Percentiles rank a stretch among this genome's conserved stretches.
These are phyloP conservation scores for Pleodorina starrii DNA, from an alignment of 139 green algal species.

Conservation along the genomic window DNA sequence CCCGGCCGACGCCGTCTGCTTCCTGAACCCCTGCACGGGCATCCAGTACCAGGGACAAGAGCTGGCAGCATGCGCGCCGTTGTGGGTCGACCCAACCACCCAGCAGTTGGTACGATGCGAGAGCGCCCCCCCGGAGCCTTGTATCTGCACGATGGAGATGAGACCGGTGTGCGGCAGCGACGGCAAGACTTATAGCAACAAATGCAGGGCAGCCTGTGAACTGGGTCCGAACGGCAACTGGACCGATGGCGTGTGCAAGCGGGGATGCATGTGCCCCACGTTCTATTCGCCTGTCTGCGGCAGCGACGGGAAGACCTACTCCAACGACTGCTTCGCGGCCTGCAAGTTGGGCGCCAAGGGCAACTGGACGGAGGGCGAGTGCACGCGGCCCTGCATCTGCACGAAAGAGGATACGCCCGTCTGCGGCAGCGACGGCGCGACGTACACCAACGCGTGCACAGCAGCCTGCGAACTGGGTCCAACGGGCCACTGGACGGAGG, in stretches of 20 bases:
- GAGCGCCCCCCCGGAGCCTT: not conserved
- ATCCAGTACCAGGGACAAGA: not conserved
- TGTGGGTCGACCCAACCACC: slow-evolving; percentile 20
- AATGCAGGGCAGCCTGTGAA: not conserved
- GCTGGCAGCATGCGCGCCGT: not conserved
- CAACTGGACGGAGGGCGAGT: not conserved
- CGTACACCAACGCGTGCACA: not conserved
- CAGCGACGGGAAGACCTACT: slow-evolving; percentile 4
- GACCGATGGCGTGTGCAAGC: not conserved
- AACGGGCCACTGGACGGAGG: not conserved
- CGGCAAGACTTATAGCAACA: slow-evolving; percentile 50
- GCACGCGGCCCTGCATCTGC: slow-evolving; percentile 46
- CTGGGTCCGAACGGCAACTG: not conserved
- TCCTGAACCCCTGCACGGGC: slow-evolving; percentile 11
- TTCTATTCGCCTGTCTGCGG: not conserved
- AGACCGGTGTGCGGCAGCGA: slow-evolving; percentile 54
- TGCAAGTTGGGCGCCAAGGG: not conserved
- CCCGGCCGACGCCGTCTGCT: slow-evolving; percentile 5
- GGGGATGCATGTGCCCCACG: not conserved
- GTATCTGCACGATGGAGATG: not conserved
- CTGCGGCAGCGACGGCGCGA: not conserved
- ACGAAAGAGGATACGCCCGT: slow-evolving; percentile 53
- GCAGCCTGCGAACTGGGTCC: not conserved
- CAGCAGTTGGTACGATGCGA: not conserved
- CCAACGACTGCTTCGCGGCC: not conserved